Base-by-base conservation (phyloP, 345 rosid genomes). In the Brassica nigra region DNA sequence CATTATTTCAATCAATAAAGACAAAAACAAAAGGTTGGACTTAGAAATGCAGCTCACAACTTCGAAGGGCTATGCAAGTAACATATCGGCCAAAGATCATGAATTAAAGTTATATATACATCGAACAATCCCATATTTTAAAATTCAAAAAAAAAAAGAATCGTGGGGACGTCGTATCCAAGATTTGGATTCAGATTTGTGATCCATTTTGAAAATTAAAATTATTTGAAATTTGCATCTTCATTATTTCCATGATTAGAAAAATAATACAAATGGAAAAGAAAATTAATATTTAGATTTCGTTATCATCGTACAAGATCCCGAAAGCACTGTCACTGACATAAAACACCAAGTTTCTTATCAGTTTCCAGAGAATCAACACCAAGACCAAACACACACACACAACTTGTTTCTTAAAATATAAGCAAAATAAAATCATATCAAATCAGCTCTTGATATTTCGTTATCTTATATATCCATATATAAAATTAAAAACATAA, bases 271-370 rank as follows among this genome's bases (percentile, higher is more conserved):
- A 66, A 78, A 64, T 16, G 73, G 73, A 58, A 72, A 78, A 66
- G 66, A 18, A 66, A 66, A 78, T 73, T 72, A 78, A 78, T 72
- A 58, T 66, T 39, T 28, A 57, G 77, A 78, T 78, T 78, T 66
- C 20, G 5, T 52, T 52, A 71, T 71, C 59, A 57, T 73, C 78
- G 69, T 66, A 78, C 61, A 65, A 65, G 77, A 78, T 73, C 64
- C 20, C 42, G 20, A 58, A 66, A 73, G 15, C 7, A 79, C 82
- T 78, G 73, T 78, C 74, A 66, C 69, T 59, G 64, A 73, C 73
- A 79, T 42, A 54, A 39, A 29, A 73, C 74, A 79, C 74, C 77
- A 73, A 79, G 69, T 44, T 78, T 72, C 82, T 78, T 78, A 73
- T 73, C 68, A 58, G 52, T 55, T 79, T 79, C 82, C 78, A 73